phyloP scores from a whole-genome alignment of 352 stramenopile species.

The Phytophthora hibernalis region DNA sequence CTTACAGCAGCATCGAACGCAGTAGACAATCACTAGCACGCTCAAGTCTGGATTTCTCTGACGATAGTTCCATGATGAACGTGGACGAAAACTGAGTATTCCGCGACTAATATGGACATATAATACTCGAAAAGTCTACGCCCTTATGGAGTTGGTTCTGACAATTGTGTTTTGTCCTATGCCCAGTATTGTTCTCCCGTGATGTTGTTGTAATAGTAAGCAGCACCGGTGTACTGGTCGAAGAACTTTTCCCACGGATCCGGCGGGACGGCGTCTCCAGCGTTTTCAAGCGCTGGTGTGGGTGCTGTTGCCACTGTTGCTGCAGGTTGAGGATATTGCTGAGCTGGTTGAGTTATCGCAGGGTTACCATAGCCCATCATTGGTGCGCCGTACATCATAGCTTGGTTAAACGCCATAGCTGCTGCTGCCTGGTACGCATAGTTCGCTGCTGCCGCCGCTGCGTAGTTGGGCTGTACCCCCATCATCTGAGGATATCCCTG shows the following conservation, averaged over 20 bases:
- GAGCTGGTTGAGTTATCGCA: constrained; percentile 26
- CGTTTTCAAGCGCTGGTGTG: constrained; percentile 1
- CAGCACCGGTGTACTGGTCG: constrained; percentile 84
- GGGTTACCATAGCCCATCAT: constrained; percentile 46
- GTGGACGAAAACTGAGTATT: constrained; percentile 52
- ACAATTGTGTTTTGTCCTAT: constrained; percentile 30
- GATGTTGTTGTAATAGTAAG: constrained; percentile 91
- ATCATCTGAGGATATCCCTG: constrained; percentile 33
- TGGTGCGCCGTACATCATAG: constrained; percentile 53
- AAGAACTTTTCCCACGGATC: constrained; percentile 89
- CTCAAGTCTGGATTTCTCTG: constrained; percentile 77
- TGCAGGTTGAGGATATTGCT: constrained; percentile 28
- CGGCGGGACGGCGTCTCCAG: constrained; percentile 41
- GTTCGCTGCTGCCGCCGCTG: constrained; percentile 42
- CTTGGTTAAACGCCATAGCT: constrained; percentile 57
- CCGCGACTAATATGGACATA: not conserved
- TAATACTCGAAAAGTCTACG: constrained; percentile 2
- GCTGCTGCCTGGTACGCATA: constrained; percentile 73
- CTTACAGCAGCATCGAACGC: constrained; percentile 77
- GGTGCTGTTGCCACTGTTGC: not conserved
- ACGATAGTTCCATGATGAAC: constrained; percentile 85
- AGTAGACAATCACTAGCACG: constrained; percentile 59
- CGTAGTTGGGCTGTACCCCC: constrained; percentile 62
- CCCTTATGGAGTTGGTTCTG: constrained; percentile 11
- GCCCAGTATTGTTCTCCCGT: constrained; percentile 89